Percentiles rank a stretch among this genome's conserved stretches.
Conservation (phyloP, 257 asterid species). For the Capsicum chinense region DNA sequence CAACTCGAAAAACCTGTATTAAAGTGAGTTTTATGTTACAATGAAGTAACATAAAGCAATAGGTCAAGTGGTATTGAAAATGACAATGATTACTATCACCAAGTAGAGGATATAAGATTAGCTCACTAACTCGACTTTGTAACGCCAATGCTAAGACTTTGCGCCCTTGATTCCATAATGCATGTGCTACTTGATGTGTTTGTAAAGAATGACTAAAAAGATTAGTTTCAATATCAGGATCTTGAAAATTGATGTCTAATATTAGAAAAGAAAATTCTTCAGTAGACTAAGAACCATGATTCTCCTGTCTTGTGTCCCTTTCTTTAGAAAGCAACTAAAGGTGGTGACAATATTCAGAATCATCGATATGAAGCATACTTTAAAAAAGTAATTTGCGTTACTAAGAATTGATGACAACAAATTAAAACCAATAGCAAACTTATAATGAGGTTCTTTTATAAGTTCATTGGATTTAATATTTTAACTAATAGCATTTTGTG, state of each 20-base stretch:
- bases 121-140: slow-evolving; percentile 58
- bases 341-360: not conserved
- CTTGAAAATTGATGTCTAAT: not conserved
- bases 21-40: not conserved
- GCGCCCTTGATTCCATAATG: slow-evolving; percentile 55
- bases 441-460: slow-evolving; percentile 13
- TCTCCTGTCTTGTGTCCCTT: not conserved
- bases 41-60: slow-evolving; percentile 6
- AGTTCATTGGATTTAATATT: not conserved
- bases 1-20: slow-evolving; percentile 54
- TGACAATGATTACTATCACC: not conserved
- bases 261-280: not conserved
- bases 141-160: slow-evolving; percentile 49
- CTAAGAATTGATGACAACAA: not conserved
- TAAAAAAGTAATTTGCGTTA: too few species aligned
- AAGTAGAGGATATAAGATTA: slow-evolving; percentile 29
- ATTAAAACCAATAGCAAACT: not conserved
- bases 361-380: not conserved
- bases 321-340: not conserved
- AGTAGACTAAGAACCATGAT: not conserved
- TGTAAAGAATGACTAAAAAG: slow-evolving; percentile 49
- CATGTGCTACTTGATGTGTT: slow-evolving; percentile 53
- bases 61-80: not conserved
- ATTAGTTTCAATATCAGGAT: slow-evolving; percentile 8
- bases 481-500: not conserved